Evolutionary conservation across 148 eudicot species (phyloP).

Genomic region (Vaccinium darrowii): DNA sequence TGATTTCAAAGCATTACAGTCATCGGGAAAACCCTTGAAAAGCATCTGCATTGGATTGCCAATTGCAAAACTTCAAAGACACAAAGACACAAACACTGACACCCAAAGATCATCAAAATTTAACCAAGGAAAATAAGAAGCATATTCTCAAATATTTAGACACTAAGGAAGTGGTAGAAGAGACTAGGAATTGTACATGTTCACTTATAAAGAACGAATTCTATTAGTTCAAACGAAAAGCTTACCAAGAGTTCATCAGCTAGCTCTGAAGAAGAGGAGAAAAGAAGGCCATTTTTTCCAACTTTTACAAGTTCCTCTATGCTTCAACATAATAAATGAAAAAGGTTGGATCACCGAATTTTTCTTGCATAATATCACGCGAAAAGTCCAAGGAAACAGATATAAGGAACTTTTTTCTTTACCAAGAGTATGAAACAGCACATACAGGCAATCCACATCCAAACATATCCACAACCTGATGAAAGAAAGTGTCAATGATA

Average conservation of each 20-base stretch:
- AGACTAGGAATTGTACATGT: background rate
- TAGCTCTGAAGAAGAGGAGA: constrained; percentile 90
- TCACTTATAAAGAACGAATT: background rate
- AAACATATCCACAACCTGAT: constrained; percentile 98
- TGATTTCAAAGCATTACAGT: constrained; percentile 48
- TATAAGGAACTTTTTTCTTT: constrained; percentile 16
- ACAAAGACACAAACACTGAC: background rate
- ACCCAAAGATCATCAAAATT: background rate
- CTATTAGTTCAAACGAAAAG: background rate
- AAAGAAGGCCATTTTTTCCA: constrained; percentile 84
- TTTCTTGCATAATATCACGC: background rate
- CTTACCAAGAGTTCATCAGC: constrained; percentile 90
- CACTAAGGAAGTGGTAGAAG: background rate
- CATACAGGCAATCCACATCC: constrained; percentile 99
- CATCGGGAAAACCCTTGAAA: constrained; percentile 78
- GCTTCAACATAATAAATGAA: constrained; percentile 35
- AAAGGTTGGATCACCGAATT: background rate
- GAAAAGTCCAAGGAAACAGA: background rate
- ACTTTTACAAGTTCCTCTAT: constrained; percentile 94
- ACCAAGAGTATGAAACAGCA: constrained; percentile 98
- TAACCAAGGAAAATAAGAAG: background rate
- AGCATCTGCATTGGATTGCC: constrained; percentile 56
- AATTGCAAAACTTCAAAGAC: background rate
- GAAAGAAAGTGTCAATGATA: constrained; percentile 1
- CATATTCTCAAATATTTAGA: constrained; percentile 5